A percentile compares a stretch with the other conserved stretches of the same genome.
Evolutionary conservation across 306 rosid species (phyloP).

Genomic region (Dryas octopetala): DNA sequence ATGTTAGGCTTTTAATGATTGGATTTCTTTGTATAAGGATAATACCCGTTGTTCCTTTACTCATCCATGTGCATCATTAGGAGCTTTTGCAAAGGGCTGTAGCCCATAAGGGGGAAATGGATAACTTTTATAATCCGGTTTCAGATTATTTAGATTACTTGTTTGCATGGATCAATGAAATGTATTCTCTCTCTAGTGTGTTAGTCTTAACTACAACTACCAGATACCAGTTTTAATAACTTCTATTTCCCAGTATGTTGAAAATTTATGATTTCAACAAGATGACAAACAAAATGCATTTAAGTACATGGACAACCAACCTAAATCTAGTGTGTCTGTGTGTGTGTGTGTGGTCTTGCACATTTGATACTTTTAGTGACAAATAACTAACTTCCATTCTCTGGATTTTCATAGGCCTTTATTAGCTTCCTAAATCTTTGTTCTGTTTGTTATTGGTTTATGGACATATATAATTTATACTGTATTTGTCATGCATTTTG

Average conservation of each 20-base stretch:
- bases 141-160: background rate
- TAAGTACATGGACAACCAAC: background rate
- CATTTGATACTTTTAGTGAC: background rate
- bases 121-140: background rate
- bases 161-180: background rate
- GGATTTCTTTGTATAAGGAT: background rate
- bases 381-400: background rate
- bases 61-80: background rate
- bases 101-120: background rate
- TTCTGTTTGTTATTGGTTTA: background rate
- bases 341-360: background rate
- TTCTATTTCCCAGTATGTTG: background rate
- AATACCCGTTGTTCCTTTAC: background rate
- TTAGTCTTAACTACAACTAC: conserved; percentile 4
- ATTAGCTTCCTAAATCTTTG: background rate
- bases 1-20: background rate
- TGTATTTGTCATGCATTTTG: conserved; percentile 33
- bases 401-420: background rate
- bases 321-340: background rate
- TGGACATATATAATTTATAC: conserved; percentile 3
- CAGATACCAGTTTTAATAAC: background rate
- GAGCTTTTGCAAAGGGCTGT: background rate
- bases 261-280: background rate
- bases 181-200: background rate
- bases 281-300: background rate